Conservation (phyloP, 306 rosid genomes). For the Quillaja saponaria region DNA sequence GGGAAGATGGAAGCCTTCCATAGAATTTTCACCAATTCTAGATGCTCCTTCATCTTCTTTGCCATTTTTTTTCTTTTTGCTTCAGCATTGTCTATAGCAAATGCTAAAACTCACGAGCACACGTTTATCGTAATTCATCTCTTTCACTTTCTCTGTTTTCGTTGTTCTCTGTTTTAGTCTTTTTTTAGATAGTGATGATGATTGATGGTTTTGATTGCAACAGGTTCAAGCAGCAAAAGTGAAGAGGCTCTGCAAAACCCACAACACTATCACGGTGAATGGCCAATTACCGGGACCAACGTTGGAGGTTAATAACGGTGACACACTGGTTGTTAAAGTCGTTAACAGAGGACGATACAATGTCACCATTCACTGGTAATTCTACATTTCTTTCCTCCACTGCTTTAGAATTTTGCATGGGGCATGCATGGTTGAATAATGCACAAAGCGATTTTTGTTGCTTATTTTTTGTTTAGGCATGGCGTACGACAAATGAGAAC, state of each 20-base stretch:
- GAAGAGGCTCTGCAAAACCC: slow-evolving; percentile 99
- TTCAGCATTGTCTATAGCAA: slow-evolving; percentile 52
- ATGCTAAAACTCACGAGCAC: slow-evolving; percentile 60
- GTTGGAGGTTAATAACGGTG: slow-evolving; percentile 79
- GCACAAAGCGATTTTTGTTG: neutral
- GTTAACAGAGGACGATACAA: slow-evolving; percentile 84
- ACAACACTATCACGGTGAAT: slow-evolving; percentile 73
- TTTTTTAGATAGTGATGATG: neutral
- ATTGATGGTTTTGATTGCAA: slow-evolving; percentile 1
- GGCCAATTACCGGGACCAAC: slow-evolving; percentile 94
- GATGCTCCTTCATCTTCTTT: slow-evolving; percentile 27
- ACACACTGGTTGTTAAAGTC: slow-evolving; percentile 73
- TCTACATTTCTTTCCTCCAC: neutral
- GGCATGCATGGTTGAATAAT: slow-evolving; percentile 8
- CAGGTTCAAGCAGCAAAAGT: slow-evolving; percentile 88
- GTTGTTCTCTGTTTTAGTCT: neutral
- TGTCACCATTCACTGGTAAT: slow-evolving; percentile 84
- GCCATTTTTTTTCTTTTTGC: slow-evolving; percentile 56
- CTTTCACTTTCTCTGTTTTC: neutral
- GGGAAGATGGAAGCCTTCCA: slow-evolving; percentile 39
- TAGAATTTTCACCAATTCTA: slow-evolving; percentile 18
- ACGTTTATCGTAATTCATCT: slow-evolving; percentile 71
- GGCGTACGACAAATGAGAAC: slow-evolving; percentile 82
- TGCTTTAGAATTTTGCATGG: slow-evolving; percentile 2
- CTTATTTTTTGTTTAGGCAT: slow-evolving; percentile 52